Evolutionary conservation across 2,329 filamentous ascomycete species (phyloP).

Genomic region (Trichophyton mentagrophytes): DNA sequence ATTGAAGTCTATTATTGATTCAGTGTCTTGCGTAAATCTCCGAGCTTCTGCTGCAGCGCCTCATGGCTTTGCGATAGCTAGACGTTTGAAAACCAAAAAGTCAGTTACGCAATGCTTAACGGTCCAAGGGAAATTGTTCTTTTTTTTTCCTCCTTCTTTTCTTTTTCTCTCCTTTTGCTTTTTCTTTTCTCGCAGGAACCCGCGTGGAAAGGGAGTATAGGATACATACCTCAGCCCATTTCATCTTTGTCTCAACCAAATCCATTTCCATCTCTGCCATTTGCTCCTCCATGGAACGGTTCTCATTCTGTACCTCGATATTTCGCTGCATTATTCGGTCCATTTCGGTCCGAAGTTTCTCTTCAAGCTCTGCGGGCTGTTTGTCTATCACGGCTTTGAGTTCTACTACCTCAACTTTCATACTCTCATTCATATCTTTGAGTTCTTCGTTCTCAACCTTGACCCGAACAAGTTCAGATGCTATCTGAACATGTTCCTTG

Average conservation of each 20-base stretch:
- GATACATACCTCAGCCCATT: conserved; percentile 73
- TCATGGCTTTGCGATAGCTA: conserved; percentile 60
- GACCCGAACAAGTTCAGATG: conserved; percentile 77
- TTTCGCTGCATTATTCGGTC: conserved; percentile 88
- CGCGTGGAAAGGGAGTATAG: not conserved
- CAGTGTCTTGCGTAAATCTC: conserved; percentile 51
- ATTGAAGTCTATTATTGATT: conserved; percentile 17
- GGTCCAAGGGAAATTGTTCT: not conserved
- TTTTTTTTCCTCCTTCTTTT: too few species aligned
- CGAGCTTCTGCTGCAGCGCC: conserved; percentile 62
- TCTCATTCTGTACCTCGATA: conserved; percentile 86
- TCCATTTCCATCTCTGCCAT: conserved; percentile 84
- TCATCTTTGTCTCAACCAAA: conserved; percentile 87
- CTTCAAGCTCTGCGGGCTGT: conserved; percentile 80
- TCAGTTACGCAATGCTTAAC: not conserved
- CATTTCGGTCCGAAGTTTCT: conserved; percentile 67
- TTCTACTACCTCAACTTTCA: conserved; percentile 74
- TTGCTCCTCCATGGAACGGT: conserved; percentile 74
- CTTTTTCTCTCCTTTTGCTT: too few species aligned
- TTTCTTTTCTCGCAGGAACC: not conserved
- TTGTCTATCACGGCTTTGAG: conserved; percentile 75
- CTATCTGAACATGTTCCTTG: conserved; percentile 76
- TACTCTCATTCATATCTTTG: conserved; percentile 74
- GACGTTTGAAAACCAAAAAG: not conserved
- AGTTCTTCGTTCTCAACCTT: conserved; percentile 91